A percentile compares a stretch with the other conserved stretches of the same genome.
Conservation (phyloP, 225 moss, liverwort and hornwort genomes). For the Ulota crispa region DNA sequence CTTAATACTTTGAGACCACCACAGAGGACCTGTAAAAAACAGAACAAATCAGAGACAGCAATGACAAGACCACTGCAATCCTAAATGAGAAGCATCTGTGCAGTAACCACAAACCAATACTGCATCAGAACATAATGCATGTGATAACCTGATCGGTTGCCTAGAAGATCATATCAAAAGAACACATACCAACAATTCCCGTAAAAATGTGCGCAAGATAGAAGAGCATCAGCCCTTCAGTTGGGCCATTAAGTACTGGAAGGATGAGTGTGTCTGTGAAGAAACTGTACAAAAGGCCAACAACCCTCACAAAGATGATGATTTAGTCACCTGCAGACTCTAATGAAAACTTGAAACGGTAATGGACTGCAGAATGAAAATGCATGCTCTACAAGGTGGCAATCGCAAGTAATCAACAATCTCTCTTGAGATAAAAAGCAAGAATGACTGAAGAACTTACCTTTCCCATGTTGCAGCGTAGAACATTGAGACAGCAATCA, state of each 20-base stretch:
- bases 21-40: conserved; percentile 56
- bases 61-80: background rate
- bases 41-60: conserved; percentile 10
- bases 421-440: background rate
- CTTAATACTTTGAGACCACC: conserved; percentile 72
- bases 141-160: background rate
- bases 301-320: conserved; percentile 16
- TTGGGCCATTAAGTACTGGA: conserved; percentile 94
- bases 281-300: conserved; percentile 56
- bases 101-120: background rate
- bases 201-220: conserved; percentile 75
- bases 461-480: conserved; percentile 98
- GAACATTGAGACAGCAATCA: conserved; percentile 77
- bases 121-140: background rate
- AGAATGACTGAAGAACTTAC: conserved; percentile 31
- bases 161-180: background rate
- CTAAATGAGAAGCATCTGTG: background rate
- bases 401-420: background rate
- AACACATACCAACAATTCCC: conserved; percentile 67
- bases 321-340: conserved; percentile 1
- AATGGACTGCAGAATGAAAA: background rate
- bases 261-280: conserved; percentile 94
- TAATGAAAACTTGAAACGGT: background rate
- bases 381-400: background rate
- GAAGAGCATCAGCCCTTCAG: conserved; percentile 87